Percentiles rank a stretch among this genome's conserved stretches.
These are phyloP conservation scores for Eucalyptus erythrocorys DNA, from an alignment of 345 rosid species.

Conservation along the genomic window DNA sequence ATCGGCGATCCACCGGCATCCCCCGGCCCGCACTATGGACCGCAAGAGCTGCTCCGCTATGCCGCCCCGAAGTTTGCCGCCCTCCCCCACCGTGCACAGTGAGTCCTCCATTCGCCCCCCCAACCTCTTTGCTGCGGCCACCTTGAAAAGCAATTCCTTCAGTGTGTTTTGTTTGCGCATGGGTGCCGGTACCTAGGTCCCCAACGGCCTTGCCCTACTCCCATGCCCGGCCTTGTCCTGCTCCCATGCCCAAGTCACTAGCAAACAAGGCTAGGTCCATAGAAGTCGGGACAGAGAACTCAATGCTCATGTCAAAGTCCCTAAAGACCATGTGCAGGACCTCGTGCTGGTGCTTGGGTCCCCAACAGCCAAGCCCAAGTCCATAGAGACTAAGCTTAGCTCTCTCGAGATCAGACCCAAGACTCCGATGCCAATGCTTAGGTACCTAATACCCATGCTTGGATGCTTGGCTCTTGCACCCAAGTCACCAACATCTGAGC, in stretches of 20 bases:
- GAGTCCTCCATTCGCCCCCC: neutral
- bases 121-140: neutral
- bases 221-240: fast-evolving
- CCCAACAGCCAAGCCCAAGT: too few relatives aligned
- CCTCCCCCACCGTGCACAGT: neutral
- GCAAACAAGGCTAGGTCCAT: too few relatives aligned
- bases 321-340: too few relatives aligned
- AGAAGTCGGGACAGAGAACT: too few relatives aligned
- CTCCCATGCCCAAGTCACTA: too few relatives aligned
- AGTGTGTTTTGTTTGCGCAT: neutral
- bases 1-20: conserved; percentile 42
- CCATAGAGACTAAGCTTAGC: fast-evolving
- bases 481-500: neutral
- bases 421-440: fast-evolving
- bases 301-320: too few relatives aligned
- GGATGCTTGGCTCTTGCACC: neutral
- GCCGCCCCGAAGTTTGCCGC: neutral
- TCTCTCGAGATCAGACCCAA: too few relatives aligned
- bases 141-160: neutral
- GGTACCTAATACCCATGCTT: neutral
- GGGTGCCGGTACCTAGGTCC: neutral
- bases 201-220: fast-evolving
- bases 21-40: neutral
- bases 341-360: too few relatives aligned
- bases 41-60: neutral